Conservation (phyloP, 2,329 filamentous ascomycete species). For the Alternaria triticina region DNA sequence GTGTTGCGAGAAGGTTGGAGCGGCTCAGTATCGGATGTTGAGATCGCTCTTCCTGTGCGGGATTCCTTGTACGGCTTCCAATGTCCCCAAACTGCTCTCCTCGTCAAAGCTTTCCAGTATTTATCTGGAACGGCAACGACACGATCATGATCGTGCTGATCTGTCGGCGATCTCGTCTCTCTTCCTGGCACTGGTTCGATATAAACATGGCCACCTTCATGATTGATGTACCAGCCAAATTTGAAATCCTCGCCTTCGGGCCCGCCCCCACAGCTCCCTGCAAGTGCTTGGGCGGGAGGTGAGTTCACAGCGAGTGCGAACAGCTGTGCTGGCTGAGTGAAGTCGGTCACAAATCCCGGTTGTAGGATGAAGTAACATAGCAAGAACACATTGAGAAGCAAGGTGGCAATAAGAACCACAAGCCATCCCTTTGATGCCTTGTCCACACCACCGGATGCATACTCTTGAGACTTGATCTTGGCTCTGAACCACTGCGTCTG, state of each 20-base stretch:
- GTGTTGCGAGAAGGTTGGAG: background rate
- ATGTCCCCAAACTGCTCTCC: too few relatives aligned
- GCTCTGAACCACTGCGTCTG: conserved; percentile 67
- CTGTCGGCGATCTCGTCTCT: background rate
- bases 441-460: conserved; percentile 68
- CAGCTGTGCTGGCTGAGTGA: background rate
- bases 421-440: conserved; percentile 72
- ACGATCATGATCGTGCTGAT: background rate
- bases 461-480: conserved; percentile 68
- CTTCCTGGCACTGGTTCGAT: background rate
- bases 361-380: background rate
- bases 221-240: background rate
- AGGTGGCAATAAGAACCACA: conserved; percentile 67
- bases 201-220: background rate
- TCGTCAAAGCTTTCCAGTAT: too few relatives aligned
- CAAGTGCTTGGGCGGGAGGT: background rate
- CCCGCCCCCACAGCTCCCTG: background rate
- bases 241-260: background rate
- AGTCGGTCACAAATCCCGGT: background rate
- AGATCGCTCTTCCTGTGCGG: too few relatives aligned
- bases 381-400: conserved; percentile 62
- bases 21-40: background rate
- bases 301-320: background rate
- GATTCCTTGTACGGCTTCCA: too few relatives aligned
- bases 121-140: background rate